Evolutionary conservation across 169 alveolate genomes (phyloP).

Genomic region (Plasmodium knowlesi): DNA sequence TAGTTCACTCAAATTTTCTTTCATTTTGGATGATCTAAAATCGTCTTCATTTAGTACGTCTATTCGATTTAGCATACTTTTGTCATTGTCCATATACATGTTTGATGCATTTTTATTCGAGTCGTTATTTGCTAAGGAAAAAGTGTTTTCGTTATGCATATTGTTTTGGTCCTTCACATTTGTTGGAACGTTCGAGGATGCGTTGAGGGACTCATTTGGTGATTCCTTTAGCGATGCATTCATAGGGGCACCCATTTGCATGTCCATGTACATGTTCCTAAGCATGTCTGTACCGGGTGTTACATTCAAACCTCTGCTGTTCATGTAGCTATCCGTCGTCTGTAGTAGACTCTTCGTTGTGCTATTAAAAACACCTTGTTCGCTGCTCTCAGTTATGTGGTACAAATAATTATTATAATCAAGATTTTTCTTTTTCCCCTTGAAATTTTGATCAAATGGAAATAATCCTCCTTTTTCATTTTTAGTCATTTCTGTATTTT

Average conservation of each 20-base stretch:
- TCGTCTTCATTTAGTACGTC: neutral
- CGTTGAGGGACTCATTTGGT: neutral
- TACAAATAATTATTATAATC: slow-evolving; percentile 10
- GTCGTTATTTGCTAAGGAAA: neutral
- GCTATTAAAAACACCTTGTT: neutral
- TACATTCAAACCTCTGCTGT: neutral
- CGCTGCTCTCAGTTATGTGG: neutral
- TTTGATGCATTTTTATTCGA: slow-evolving; percentile 13
- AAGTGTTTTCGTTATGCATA: neutral
- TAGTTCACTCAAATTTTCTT: slow-evolving; percentile 2
- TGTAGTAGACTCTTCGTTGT: neutral
- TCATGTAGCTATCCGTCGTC: neutral
- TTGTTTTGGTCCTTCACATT: slow-evolving; percentile 3
- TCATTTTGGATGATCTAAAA: slow-evolving; percentile 10
- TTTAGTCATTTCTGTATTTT: neutral
- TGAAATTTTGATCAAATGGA: neutral
- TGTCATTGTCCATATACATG: slow-evolving; percentile 8
- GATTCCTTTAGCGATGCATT: neutral
- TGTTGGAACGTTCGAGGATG: neutral
- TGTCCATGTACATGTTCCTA: neutral
- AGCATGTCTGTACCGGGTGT: neutral
- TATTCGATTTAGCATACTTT: neutral
- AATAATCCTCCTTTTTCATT: neutral
- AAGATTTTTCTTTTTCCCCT: slow-evolving; percentile 6
- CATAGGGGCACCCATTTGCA: neutral